These are phyloP conservation scores for Pneumocystis wakefieldiae DNA, from an alignment of 1,139 yeast genomes.

Conservation along the genomic window DNA sequence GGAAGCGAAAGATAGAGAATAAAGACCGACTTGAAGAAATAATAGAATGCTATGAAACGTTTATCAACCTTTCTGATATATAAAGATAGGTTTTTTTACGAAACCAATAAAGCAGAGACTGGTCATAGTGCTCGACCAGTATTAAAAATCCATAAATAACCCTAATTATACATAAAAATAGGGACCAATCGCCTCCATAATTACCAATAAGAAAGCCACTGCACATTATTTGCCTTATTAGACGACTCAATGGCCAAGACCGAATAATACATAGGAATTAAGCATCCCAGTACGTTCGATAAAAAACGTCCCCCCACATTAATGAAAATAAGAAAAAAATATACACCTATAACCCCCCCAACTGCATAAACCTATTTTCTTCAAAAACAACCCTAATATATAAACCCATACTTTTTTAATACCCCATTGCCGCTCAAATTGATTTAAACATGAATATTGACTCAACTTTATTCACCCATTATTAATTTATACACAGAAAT, in stretches of 20 bases:
- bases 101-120: conserved; percentile 43
- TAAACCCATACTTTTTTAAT: neutral
- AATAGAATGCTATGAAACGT: conserved; percentile 47
- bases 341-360: conserved; percentile 45
- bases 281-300: conserved; percentile 84
- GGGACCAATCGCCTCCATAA: too few relatives aligned
- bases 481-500: too few relatives aligned
- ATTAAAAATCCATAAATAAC: conserved; percentile 85
- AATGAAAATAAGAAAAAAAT: conserved; percentile 50
- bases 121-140: conserved; percentile 90
- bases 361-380: conserved; percentile 59
- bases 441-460: neutral
- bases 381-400: too few relatives aligned
- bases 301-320: conserved; percentile 76
- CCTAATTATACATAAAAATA: conserved; percentile 21
- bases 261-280: conserved; percentile 80
- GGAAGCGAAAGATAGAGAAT: conserved; percentile 84
- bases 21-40: conserved; percentile 78
- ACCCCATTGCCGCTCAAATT: neutral
- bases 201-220: conserved; percentile 30
- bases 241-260: conserved; percentile 66
- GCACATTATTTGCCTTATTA: conserved; percentile 59
- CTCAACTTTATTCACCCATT: neutral
- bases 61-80: neutral
- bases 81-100: conserved; percentile 1